Percentiles rank a stretch among this genome's conserved stretches.
Conservation (phyloP, 805 yeast species). For the Yarrowia sp. region DNA sequence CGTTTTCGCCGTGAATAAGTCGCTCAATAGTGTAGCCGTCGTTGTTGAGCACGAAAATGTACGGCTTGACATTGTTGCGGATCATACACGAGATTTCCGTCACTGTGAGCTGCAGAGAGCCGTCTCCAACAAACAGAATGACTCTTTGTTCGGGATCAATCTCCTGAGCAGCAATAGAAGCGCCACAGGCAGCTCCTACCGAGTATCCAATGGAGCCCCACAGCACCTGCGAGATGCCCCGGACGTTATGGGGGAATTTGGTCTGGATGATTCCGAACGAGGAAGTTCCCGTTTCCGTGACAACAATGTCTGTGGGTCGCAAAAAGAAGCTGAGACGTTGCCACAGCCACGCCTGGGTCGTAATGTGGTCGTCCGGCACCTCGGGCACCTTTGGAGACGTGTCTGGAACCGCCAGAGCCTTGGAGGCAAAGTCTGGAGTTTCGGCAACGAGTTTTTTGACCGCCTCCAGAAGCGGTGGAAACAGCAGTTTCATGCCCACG, state of each 20-base stretch:
- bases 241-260: conserved; percentile 48
- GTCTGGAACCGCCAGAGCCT: conserved; percentile 53
- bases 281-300: conserved; percentile 65
- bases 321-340: conserved; percentile 51
- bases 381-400: conserved; percentile 47
- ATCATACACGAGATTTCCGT: conserved; percentile 62
- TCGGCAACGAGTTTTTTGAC: conserved; percentile 28
- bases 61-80: conserved; percentile 53
- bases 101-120: conserved; percentile 63
- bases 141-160: conserved; percentile 47
- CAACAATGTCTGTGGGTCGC: conserved; percentile 53
- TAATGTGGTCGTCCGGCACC: conserved; percentile 45
- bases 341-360: conserved; percentile 50
- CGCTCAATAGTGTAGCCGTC: conserved; percentile 67
- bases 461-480: conserved; percentile 34
- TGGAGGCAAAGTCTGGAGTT: conserved; percentile 38
- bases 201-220: conserved; percentile 70
- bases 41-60: conserved; percentile 58
- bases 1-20: conserved; percentile 53
- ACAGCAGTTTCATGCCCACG: conserved; percentile 49
- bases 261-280: conserved; percentile 60
- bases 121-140: conserved; percentile 62
- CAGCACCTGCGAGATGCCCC: conserved; percentile 57
- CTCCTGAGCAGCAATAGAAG: conserved; percentile 56
- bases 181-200: conserved; percentile 62